These are phyloP conservation scores for Aspergillus sp. DNA, from an alignment of 2,329 filamentous ascomycete species.

Conservation along the genomic window DNA sequence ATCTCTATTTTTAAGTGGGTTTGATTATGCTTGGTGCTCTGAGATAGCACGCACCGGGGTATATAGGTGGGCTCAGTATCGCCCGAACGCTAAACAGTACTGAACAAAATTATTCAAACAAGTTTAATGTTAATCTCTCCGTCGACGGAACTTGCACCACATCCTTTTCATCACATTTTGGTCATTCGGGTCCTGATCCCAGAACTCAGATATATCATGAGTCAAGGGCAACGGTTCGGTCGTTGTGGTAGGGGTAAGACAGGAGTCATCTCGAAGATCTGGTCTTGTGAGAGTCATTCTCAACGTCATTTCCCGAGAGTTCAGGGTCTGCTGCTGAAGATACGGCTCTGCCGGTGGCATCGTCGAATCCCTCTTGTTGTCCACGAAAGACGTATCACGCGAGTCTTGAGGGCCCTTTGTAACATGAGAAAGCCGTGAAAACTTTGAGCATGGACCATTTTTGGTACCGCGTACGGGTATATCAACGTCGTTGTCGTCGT, in stretches of 20 bases:
- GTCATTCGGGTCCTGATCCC: slow-evolving; percentile 44
- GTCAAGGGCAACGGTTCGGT: slow-evolving; percentile 53
- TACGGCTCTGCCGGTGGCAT: slow-evolving; percentile 36
- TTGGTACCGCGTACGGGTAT: slow-evolving; percentile 38
- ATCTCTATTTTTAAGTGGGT: not conserved
- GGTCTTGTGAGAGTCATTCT: slow-evolving; percentile 93
- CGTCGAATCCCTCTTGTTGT: slow-evolving; percentile 18
- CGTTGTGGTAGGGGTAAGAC: slow-evolving; percentile 58
- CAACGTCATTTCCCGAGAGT: slow-evolving; percentile 86
- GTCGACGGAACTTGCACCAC: slow-evolving; percentile 41
- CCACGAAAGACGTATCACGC: slow-evolving; percentile 16
- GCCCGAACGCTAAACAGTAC: not conserved
- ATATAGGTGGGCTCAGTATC: not conserved
- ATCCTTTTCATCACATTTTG: slow-evolving; percentile 44
- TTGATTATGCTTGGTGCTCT: too few species aligned
- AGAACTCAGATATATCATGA: slow-evolving; percentile 42
- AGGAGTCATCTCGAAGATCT: slow-evolving; percentile 63
- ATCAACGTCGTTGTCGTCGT: slow-evolving; percentile 49
- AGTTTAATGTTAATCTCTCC: not conserved
- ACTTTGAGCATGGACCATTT: slow-evolving; percentile 21
- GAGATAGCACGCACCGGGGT: not conserved
- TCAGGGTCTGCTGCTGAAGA: slow-evolving; percentile 55
- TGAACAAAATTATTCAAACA: not conserved
- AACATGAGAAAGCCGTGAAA: slow-evolving; percentile 11
- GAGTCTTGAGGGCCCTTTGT: slow-evolving; percentile 12